phyloP scores from a whole-genome alignment of 2,329 filamentous ascomycete species.

The Lachnellula hyalina region DNA sequence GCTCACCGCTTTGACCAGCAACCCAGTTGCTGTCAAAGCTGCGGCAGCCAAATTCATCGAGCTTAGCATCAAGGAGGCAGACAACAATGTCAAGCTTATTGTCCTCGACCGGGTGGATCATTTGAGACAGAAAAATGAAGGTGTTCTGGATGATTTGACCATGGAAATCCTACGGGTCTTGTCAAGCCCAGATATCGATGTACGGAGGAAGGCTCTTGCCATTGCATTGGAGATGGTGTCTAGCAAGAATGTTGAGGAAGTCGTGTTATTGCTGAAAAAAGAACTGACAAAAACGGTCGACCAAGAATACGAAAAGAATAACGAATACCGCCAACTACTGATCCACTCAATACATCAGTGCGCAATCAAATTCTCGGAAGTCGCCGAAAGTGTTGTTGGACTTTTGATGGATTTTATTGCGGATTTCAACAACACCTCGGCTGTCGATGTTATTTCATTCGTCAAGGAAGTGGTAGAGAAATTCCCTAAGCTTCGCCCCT shows the following conservation, averaged over 20 bases:
- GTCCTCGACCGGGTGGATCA: constrained; percentile 92
- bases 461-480: constrained; percentile 99
- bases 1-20: constrained; percentile 86
- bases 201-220: constrained; percentile 82
- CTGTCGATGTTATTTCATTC: constrained; percentile 96
- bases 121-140: constrained; percentile 80
- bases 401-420: constrained; percentile 98
- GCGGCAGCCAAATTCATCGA: constrained; percentile 96
- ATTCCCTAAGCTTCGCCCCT: constrained; percentile 81
- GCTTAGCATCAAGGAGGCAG: constrained; percentile 91
- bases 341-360: constrained; percentile 98
- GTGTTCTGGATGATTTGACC: constrained; percentile 84
- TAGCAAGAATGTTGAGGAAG: constrained; percentile 97
- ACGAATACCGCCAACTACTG: constrained; percentile 87
- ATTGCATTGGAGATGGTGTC: constrained; percentile 97
- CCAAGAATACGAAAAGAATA: constrained; percentile 98
- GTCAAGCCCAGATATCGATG: constrained; percentile 92
- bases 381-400: constrained; percentile 92
- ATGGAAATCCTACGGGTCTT: constrained; percentile 97
- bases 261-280: constrained; percentile 93
- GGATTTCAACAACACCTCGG: constrained; percentile 95
- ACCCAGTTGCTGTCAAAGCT: constrained; percentile 95
- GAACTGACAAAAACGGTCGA: constrained; percentile 96
- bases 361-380: constrained; percentile 98
- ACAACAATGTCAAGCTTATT: constrained; percentile 99